phyloP scores from a whole-genome alignment of 495 filamentous ascomycete species.

The Trichoderma orchidacearum region DNA sequence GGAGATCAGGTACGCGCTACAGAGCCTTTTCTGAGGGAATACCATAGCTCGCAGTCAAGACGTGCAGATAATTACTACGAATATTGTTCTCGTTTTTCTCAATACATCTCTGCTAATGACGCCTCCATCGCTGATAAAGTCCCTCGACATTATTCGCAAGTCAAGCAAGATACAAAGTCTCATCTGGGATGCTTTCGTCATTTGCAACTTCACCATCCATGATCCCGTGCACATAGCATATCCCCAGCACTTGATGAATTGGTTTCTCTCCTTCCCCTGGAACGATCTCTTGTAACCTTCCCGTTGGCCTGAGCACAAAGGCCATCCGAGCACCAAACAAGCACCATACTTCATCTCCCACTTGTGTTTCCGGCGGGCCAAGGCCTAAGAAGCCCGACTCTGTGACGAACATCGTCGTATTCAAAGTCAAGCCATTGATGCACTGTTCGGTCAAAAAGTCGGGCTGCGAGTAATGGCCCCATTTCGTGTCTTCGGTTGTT shows the following conservation, averaged over 20 bases:
- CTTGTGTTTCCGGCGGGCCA: slow-evolving; percentile 7
- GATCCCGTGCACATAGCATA: slow-evolving; percentile 9
- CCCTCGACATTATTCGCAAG: no score
- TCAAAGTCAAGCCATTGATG: not conserved
- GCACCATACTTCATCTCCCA: slow-evolving; percentile 7
- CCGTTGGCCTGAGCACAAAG: slow-evolving; percentile 4
- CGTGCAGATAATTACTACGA: no score
- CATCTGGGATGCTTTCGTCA: not conserved
- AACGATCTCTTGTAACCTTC: not conserved
- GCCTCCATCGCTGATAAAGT: no score
- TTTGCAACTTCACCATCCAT: slow-evolving; percentile 8
- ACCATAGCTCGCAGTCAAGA: no score
- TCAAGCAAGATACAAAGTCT: not conserved
- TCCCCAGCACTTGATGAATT: slow-evolving; percentile 6
- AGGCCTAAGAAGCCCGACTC: slow-evolving; percentile 11
- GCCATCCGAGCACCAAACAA: slow-evolving; percentile 10
- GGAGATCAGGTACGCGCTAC: no score
- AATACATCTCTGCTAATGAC: no score
- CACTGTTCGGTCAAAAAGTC: not conserved
- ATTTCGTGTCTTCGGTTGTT: not conserved
- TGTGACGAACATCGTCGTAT: slow-evolving; percentile 10
- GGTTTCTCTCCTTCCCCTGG: not conserved
- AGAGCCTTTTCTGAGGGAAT: no score
- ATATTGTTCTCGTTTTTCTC: no score
- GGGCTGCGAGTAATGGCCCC: not conserved